Evolutionary conservation across 1,284 basidiomycete species (phyloP).

Genomic region (Malassezia caprae): DNA sequence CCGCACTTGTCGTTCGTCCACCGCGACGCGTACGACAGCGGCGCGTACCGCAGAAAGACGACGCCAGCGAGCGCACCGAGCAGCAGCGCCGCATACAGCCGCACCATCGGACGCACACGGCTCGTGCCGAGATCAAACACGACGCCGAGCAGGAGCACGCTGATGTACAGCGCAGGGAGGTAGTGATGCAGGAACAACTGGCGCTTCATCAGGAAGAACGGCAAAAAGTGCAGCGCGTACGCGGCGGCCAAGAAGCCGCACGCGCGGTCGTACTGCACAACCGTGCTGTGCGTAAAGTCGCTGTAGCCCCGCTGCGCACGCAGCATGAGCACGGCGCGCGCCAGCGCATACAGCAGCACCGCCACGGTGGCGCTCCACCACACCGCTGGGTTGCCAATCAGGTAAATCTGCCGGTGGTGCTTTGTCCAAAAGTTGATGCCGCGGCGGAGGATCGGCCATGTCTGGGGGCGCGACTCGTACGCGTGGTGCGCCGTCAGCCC

Average conservation of each 20-base stretch:
- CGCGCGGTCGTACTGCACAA: conserved; percentile 80
- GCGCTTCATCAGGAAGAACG: conserved; percentile 90
- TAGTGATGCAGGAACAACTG: conserved; percentile 97
- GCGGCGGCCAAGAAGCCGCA: conserved; percentile 85
- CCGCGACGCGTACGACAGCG: conserved; percentile 69
- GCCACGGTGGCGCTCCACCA: conserved; percentile 76
- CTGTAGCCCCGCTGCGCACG: conserved; percentile 79
- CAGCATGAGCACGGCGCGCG: conserved; percentile 69
- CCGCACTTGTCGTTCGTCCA: conserved; percentile 78
- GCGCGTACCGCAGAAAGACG: conserved; percentile 69
- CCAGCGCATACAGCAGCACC: conserved; percentile 59
- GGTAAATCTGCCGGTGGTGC: conserved; percentile 85
- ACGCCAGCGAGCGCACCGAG: conserved; percentile 65
- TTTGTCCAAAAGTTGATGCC: conserved; percentile 97
- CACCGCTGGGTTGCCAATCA: conserved; percentile 83
- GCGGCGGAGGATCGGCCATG: conserved; percentile 77
- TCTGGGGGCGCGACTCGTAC: conserved; percentile 79
- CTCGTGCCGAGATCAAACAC: conserved; percentile 79
- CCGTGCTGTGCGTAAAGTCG: conserved; percentile 78
- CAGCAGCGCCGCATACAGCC: conserved; percentile 68
- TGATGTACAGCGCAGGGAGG: conserved; percentile 88
- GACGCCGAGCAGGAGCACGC: conserved; percentile 66
- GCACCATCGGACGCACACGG: conserved; percentile 62
- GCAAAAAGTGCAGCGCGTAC: conserved; percentile 87
- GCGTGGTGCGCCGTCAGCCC: conserved; percentile 87